Percentiles rank a stretch among this genome's conserved stretches.
These are phyloP conservation scores for Adansonia digitata DNA, from an alignment of 345 rosid genomes.

Conservation along the genomic window DNA sequence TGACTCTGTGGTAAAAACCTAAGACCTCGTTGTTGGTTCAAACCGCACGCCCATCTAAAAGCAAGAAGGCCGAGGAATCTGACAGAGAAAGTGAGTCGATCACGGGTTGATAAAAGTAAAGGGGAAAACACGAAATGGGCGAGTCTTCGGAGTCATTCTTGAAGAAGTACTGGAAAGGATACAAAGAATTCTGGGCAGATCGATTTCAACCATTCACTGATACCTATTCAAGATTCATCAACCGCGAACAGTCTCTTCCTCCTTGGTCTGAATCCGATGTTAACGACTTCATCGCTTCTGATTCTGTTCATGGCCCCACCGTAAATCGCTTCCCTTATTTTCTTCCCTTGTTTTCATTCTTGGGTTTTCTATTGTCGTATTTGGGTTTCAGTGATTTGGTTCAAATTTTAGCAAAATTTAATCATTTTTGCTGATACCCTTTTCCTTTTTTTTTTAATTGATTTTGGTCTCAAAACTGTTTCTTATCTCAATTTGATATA, in stretches of 20 bases:
- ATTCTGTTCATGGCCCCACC: constrained; percentile 73
- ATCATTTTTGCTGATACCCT: background rate
- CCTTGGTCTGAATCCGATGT: constrained; percentile 84
- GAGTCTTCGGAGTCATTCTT: background rate
- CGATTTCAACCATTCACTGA: constrained; percentile 51
- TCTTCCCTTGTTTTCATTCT: background rate
- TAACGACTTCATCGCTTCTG: constrained; percentile 75
- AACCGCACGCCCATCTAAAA: background rate
- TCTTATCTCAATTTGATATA: too few species aligned
- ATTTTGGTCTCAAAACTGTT: background rate
- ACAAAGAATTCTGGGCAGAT: constrained; percentile 65
- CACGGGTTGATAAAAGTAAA: too few species aligned
- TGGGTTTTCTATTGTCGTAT: background rate
- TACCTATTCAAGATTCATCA: constrained; percentile 52
- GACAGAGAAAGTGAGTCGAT: background rate
- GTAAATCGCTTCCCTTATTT: constrained; percentile 35
- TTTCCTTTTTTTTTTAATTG: background rate
- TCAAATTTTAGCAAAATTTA: background rate
- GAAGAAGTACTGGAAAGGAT: constrained; percentile 46
- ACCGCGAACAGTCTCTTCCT: constrained; percentile 56
- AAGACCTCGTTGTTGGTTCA: too few species aligned
- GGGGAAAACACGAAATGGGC: background rate
- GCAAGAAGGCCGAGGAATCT: background rate
- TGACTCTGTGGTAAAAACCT: too few species aligned
- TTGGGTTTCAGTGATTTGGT: background rate